phyloP scores from a whole-genome alignment of 2,329 filamentous ascomycete species.

The Penicillium oxalicum region DNA sequence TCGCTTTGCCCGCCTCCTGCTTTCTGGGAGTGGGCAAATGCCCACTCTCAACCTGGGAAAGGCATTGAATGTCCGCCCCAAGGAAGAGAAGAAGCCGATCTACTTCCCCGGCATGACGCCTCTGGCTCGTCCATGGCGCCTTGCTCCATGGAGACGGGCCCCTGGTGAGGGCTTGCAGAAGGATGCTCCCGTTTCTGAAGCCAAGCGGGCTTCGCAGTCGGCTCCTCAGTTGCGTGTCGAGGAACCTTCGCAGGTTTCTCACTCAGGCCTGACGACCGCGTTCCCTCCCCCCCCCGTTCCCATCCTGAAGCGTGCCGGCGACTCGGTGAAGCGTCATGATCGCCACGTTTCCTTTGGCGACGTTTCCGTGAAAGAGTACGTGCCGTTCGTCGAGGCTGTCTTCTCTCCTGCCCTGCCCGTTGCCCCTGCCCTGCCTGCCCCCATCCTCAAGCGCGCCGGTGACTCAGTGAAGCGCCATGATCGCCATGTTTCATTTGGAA shows the following conservation, averaged over 20 bases:
- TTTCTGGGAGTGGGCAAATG: neutral
- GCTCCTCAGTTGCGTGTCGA: neutral
- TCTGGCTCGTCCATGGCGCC: neutral
- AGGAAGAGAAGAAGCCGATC: neutral
- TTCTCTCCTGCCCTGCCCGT: no score
- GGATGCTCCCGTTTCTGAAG: neutral
- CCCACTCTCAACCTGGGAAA: neutral
- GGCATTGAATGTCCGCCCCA: neutral
- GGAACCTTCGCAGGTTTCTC: neutral
- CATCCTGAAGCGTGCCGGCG: neutral
- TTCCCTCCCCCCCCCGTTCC: neutral
- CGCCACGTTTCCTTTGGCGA: constrained; percentile 1
- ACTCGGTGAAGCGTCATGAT: neutral
- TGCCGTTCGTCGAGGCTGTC: neutral
- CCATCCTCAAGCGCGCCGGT: no score
- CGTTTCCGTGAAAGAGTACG: neutral
- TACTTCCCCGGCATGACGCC: neutral
- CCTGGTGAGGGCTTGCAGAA: neutral
- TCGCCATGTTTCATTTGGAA: no score
- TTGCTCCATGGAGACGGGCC: neutral
- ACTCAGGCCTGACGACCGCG: neutral
- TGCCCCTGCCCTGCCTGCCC: neutral
- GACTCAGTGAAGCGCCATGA: no score
- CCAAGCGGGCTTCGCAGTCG: neutral
- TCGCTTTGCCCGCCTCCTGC: constrained; percentile 1